These are phyloP conservation scores for Rickenella mellea DNA, from an alignment of 768 basidiomycete genomes.

Conservation along the genomic window DNA sequence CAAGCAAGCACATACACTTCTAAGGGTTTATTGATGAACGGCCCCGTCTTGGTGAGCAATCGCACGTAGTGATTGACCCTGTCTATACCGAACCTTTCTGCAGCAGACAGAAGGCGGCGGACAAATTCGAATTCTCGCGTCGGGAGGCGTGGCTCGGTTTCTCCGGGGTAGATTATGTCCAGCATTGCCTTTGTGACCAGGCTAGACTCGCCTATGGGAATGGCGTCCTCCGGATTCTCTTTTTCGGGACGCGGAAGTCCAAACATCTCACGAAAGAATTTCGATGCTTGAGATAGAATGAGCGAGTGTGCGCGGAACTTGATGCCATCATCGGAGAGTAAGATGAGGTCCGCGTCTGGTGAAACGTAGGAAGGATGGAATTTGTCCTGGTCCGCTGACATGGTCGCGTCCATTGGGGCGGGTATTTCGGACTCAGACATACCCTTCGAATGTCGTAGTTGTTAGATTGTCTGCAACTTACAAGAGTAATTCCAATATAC, in stretches of 20 bases:
- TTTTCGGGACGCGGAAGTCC: conserved; percentile 1
- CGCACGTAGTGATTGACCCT: not conserved
- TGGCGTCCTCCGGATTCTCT: not conserved
- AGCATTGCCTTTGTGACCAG: not conserved
- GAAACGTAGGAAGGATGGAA: not conserved
- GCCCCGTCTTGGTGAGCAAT: not conserved
- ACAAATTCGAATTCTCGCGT: not conserved
- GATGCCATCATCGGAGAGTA: conserved; percentile 5
- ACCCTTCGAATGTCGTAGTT: too few species aligned
- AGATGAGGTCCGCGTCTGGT: conserved; percentile 5
- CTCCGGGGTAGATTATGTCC: not conserved
- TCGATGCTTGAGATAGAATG: conserved; percentile 8
- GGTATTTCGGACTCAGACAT: too few species aligned
- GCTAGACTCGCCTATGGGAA: not conserved
- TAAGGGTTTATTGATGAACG: not conserved
- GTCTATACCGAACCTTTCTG: not conserved
- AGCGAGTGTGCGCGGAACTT: conserved; percentile 8
- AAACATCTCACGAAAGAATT: conserved; percentile 11
- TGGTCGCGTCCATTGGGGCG: too few species aligned
- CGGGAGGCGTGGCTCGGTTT: not conserved
- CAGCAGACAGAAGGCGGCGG: not conserved
- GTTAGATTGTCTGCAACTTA: too few species aligned
- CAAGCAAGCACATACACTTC: not conserved
- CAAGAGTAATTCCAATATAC: too few species aligned
- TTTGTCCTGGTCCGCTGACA: too few species aligned